Conservation (phyloP, 345 rosid genomes). For the Noccaea bulbosa region DNA sequence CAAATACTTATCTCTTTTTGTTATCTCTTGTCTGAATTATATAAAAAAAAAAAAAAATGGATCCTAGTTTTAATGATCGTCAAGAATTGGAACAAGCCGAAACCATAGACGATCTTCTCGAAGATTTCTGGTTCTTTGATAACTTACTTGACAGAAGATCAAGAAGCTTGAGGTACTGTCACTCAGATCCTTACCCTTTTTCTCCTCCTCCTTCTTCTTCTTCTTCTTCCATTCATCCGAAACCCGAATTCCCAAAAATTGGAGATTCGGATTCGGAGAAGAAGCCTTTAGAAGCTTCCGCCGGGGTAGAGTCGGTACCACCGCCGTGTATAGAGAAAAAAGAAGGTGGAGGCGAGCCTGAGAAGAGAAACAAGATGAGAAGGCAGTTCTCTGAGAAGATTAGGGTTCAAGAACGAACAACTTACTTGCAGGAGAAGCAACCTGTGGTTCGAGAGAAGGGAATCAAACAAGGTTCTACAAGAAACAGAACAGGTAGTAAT, state of each 20-base stretch:
- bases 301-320: slow-evolving; percentile 27
- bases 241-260: slow-evolving; percentile 4
- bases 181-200: slow-evolving; percentile 68
- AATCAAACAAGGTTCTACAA: slow-evolving; percentile 7
- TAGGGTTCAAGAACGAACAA: slow-evolving; percentile 41
- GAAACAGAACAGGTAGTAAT: slow-evolving; percentile 24
- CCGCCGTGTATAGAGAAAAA: slow-evolving; percentile 37
- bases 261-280: slow-evolving; percentile 33
- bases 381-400: slow-evolving; percentile 54
- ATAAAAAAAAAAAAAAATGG: slow-evolving; percentile 18
- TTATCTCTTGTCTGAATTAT: slow-evolving; percentile 38
- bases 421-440: slow-evolving; percentile 41
- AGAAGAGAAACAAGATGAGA: slow-evolving; percentile 35
- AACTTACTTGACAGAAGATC: slow-evolving; percentile 50
- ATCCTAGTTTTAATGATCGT: slow-evolving; percentile 34
- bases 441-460: slow-evolving; percentile 33
- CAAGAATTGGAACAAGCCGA: slow-evolving; percentile 43
- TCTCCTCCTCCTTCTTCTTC: slow-evolving; percentile 41
- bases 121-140: slow-evolving; percentile 78
- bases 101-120: slow-evolving; percentile 64
- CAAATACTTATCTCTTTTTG: slow-evolving; percentile 43
- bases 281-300: slow-evolving; percentile 30
- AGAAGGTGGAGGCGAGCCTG: slow-evolving; percentile 39
- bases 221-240: slow-evolving; percentile 24
- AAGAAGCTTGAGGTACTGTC: slow-evolving; percentile 57